A percentile compares a stretch with the other conserved stretches of the same genome.
Evolutionary conservation across 352 stramenopile genomes (phyloP).

Genomic region (Ochromonadaceae sp.): DNA sequence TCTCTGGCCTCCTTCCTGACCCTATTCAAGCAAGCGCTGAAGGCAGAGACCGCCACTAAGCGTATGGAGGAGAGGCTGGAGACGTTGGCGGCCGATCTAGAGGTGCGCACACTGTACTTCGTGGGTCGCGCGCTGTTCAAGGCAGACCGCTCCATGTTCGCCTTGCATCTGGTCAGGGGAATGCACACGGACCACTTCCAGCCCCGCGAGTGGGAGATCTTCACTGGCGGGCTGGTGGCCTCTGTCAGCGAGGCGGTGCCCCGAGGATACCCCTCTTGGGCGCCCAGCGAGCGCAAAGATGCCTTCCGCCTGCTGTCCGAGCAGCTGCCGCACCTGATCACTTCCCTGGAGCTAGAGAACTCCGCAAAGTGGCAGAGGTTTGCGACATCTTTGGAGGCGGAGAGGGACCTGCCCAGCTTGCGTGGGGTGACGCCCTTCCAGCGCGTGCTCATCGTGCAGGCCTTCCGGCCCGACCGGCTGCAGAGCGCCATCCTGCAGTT

Average conservation of each 20-base stretch:
- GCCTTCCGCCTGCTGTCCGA: constrained; percentile 47
- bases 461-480: constrained; percentile 65
- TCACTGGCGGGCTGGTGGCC: constrained; percentile 58
- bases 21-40: constrained; percentile 62
- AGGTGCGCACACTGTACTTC: constrained; percentile 64
- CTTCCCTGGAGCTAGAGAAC: constrained; percentile 50
- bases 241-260: constrained; percentile 19
- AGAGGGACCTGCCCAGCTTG: constrained; percentile 60
- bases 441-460: constrained; percentile 73
- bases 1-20: constrained; percentile 67
- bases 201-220: constrained; percentile 76
- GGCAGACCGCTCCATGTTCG: constrained; percentile 77
- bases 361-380: constrained; percentile 66
- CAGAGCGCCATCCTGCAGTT: constrained; percentile 71
- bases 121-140: constrained; percentile 78
- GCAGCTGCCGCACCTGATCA: constrained; percentile 30
- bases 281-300: constrained; percentile 59
- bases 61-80: constrained; percentile 54
- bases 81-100: constrained; percentile 58
- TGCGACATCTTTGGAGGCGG: constrained; percentile 63
- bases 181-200: constrained; percentile 78
- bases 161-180: constrained; percentile 72
- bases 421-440: constrained; percentile 64
- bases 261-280: constrained; percentile 38
- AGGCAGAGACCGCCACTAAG: constrained; percentile 9